Evolutionary conservation across 2,329 filamentous ascomycete genomes (phyloP).

Genomic region (Hymenoscyphus linearis): DNA sequence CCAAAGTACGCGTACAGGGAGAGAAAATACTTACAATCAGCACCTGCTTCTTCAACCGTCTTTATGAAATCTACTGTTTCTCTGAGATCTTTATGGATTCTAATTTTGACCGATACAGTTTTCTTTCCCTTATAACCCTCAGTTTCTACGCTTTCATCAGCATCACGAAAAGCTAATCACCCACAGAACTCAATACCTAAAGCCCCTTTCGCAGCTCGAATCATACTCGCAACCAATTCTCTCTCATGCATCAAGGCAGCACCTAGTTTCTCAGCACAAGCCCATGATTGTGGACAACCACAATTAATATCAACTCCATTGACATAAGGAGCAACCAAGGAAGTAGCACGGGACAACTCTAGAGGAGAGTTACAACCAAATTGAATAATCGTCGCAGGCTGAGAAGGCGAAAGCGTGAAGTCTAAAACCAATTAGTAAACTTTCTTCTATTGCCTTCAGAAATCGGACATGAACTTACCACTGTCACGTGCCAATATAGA

Average conservation of each 20-base stretch:
- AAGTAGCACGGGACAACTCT: slow-evolving; percentile 58
- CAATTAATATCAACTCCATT: slow-evolving; percentile 67
- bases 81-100: slow-evolving; percentile 59
- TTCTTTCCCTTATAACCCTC: slow-evolving; percentile 48
- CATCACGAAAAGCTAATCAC: neutral
- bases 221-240: slow-evolving; percentile 61
- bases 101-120: slow-evolving; percentile 64
- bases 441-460: neutral
- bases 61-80: slow-evolving; percentile 55
- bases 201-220: slow-evolving; percentile 48
- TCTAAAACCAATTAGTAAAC: slow-evolving; percentile 36
- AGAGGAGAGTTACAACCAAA: slow-evolving; percentile 58
- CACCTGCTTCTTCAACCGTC: slow-evolving; percentile 51
- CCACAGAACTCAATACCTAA: slow-evolving; percentile 31
- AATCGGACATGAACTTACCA: slow-evolving; percentile 36
- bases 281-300: slow-evolving; percentile 69
- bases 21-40: slow-evolving; percentile 26
- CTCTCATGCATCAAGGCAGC: slow-evolving; percentile 64
- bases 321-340: slow-evolving; percentile 55
- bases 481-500: slow-evolving; percentile 54
- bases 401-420: slow-evolving; percentile 53
- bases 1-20: neutral
- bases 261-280: slow-evolving; percentile 61
- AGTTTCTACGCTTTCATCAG: neutral
- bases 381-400: slow-evolving; percentile 58